phyloP scores from a whole-genome alignment of 495 filamentous ascomycete species.

The Evernia prunastri region DNA sequence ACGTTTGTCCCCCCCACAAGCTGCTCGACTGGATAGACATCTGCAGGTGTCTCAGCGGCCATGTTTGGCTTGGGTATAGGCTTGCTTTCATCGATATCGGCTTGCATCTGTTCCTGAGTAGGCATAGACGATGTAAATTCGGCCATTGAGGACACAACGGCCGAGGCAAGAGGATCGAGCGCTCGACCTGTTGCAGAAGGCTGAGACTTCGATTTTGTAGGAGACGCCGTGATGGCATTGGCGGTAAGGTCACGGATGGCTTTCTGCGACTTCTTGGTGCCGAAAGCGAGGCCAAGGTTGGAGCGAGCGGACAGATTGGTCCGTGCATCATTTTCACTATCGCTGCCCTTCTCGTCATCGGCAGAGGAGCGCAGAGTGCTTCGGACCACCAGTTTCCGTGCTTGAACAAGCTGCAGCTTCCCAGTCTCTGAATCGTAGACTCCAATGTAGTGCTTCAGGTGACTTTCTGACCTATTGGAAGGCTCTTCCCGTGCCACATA shows the following conservation, averaged over 20 bases:
- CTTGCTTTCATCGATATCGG: conserved; percentile 60
- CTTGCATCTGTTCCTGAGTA: conserved; percentile 56
- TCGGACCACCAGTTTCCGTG: conserved; percentile 66
- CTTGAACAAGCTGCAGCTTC: conserved; percentile 66
- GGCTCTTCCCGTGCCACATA: conserved; percentile 72
- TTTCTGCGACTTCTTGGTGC: conserved; percentile 89
- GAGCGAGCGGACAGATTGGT: conserved; percentile 45
- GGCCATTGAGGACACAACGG: conserved; percentile 58
- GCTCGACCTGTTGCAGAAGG: conserved; percentile 29
- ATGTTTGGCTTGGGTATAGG: conserved; percentile 73
- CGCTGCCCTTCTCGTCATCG: conserved; percentile 36
- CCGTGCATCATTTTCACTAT: conserved; percentile 38
- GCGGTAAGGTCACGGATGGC: conserved; percentile 67
- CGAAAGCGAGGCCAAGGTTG: conserved; percentile 80
- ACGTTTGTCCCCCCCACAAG: conserved; percentile 54
- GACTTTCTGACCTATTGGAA: conserved; percentile 51
- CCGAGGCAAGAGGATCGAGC: conserved; percentile 52
- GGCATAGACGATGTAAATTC: conserved; percentile 51
- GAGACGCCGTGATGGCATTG: conserved; percentile 59
- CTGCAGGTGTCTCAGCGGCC: conserved; percentile 61
- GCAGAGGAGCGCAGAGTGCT: conserved; percentile 50
- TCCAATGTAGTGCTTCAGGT: conserved; percentile 80
- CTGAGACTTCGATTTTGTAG: conserved; percentile 33
- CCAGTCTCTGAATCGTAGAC: conserved; percentile 70
- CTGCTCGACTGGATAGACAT: conserved; percentile 69